Evolutionary conservation across 441 rosid species (phyloP).

Genomic region (Theobroma grandiflorum): DNA sequence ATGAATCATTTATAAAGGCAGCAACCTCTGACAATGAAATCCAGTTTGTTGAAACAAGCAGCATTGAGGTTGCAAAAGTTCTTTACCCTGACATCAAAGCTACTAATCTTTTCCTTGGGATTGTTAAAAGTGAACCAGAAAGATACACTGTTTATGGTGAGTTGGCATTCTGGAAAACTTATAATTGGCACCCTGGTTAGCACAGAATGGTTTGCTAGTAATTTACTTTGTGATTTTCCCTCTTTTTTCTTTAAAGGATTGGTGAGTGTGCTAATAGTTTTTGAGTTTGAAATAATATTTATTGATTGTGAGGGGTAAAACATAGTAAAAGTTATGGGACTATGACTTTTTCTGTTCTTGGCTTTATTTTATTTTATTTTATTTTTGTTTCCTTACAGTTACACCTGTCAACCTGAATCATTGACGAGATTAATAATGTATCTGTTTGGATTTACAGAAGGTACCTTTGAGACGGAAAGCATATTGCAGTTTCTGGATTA

Average conservation of each 20-base stretch:
- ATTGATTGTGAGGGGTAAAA: not conserved
- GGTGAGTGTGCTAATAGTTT: not conserved
- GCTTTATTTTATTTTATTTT: slow-evolving; percentile 14
- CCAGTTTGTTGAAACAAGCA: slow-evolving; percentile 79
- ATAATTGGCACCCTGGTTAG: not conserved
- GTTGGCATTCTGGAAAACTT: slow-evolving; percentile 36
- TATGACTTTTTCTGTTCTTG: not conserved
- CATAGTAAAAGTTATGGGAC: not conserved
- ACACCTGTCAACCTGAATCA: slow-evolving; percentile 18
- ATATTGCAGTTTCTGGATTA: slow-evolving; percentile 67
- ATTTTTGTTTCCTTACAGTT: slow-evolving; percentile 24
- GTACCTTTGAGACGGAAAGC: slow-evolving; percentile 53
- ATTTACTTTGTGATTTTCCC: not conserved
- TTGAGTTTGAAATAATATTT: not conserved
- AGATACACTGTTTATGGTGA: slow-evolving; percentile 74
- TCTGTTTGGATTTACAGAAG: slow-evolving; percentile 61
- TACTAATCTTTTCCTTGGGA: slow-evolving; percentile 56
- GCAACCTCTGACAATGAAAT: slow-evolving; percentile 72
- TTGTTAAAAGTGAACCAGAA: slow-evolving; percentile 88
- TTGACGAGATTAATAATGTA: slow-evolving; percentile 19
- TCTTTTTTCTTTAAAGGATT: not conserved
- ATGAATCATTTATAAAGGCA: slow-evolving; percentile 74
- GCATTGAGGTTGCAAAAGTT: slow-evolving; percentile 55
- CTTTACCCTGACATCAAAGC: slow-evolving; percentile 68
- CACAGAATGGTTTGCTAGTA: slow-evolving; percentile 10